A percentile compares a stretch with the other conserved stretches of the same genome.
Conservation (phyloP, 768 basidiomycete species). For the Hygrocybe coccinea region DNA sequence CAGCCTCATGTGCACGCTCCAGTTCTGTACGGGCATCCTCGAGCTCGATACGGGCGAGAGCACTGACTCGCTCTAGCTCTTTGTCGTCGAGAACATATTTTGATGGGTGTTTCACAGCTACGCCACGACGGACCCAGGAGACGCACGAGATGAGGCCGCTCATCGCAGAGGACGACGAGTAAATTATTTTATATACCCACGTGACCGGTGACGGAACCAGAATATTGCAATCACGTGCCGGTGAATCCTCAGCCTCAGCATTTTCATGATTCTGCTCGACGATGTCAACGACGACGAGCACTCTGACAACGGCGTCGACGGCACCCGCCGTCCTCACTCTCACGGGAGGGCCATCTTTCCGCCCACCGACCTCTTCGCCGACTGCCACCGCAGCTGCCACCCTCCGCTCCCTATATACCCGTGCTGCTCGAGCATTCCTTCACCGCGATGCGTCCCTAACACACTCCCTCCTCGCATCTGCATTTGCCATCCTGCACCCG, state of each 20-base stretch:
- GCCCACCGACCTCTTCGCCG: conserved; percentile 15
- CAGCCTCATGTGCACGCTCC: conserved; percentile 73
- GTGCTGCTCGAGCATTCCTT: conserved; percentile 75
- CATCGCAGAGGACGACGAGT: conserved; percentile 36
- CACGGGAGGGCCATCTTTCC: conserved; percentile 31
- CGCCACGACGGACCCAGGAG: conserved; percentile 79
- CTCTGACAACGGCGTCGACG: conserved; percentile 29
- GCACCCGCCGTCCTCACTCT: conserved; percentile 28
- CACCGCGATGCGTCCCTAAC: conserved; percentile 67
- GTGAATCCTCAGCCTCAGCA: background rate
- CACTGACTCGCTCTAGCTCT: conserved; percentile 85
- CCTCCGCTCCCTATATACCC: conserved; percentile 67
- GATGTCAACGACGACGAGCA: conserved; percentile 52
- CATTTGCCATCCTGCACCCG: conserved; percentile 56
- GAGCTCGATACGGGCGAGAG: conserved; percentile 79
- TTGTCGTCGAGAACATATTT: conserved; percentile 89
- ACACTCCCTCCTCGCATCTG: conserved; percentile 58
- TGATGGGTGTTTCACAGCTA: conserved; percentile 64
- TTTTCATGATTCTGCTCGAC: background rate
- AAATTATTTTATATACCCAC: background rate
- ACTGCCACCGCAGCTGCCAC: conserved; percentile 39
- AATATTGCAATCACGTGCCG: background rate
- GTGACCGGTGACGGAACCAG: background rate
- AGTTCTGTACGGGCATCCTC: conserved; percentile 87
- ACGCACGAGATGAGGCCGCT: conserved; percentile 72